Base-by-base conservation (phyloP, 1,284 basidiomycete species). In the Mixia osmundae region DNA sequence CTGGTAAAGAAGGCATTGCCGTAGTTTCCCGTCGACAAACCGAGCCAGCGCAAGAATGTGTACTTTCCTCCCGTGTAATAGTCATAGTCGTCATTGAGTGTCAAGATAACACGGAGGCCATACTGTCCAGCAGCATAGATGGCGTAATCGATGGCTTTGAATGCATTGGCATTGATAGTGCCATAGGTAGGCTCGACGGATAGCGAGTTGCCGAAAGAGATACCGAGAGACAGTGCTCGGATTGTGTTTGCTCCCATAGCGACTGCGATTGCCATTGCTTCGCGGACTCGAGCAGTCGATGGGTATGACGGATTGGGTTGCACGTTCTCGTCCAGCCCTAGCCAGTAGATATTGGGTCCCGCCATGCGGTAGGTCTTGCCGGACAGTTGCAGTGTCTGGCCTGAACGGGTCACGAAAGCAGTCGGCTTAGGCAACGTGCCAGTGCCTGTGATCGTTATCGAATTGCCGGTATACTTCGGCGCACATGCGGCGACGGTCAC, bases 171-270 rank as follows among this genome's bases (percentile, higher is more conserved):
- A 37, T 58, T 59, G 42, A 53, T 51, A 3, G 39, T 43, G 14
- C 51, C 52, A 8, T 55, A 43, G 3, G 47, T 44, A 14, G 55
- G 54, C 36, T 53, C 50, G 38, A 59, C 42, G 14, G 54, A 51
- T 8, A 54, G 36, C 1, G 51, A 44, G 12, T 50, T 55, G 3
- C 57, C 57, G 27, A 54, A 44, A n/a, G 50, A 52, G 14, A 56
- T 46, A 15, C 57, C 57, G n/a, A 59, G 47, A 9, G 55, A 57
- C 18, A 51, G 51, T 4, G 49, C 47, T 8, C 57, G 50, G 15
- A 59, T 48, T 2, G 52, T 46, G 2, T 50, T 55, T 2, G 54
- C 55, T 11, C 53, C 53, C 57, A 59, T 58, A 3, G 48, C 54
- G 25, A 46, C 32, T 22, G 53, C 45, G 3, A 49, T 44, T 3